Base-by-base conservation (phyloP, 192 early-diverging fungal species). In the Lunasporangiospora selenospora region DNA sequence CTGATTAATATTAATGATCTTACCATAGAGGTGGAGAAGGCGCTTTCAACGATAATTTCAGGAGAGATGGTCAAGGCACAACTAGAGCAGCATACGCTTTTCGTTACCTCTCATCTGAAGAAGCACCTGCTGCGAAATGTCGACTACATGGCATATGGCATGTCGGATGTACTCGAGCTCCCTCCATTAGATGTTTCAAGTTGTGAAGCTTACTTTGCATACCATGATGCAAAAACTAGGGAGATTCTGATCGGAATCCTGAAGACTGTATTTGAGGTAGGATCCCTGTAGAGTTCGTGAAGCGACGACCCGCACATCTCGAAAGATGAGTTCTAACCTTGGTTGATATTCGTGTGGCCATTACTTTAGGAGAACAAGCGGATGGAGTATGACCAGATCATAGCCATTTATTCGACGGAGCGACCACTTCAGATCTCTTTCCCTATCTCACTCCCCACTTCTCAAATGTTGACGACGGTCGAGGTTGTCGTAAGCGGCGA, bases 101-200 rank as follows among this genome's bases (percentile, higher is more conserved):
- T 79, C 46, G 56, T 83, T 13, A 66, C 80, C 42, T 59, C 58
- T 18, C 78, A 78, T 34, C 59, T 85, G 24, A 77, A 76, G 42
- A 78, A 77, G 37, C 75, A 76, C n/a, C 76, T 87, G 29, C 33
- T 85, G 31, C 62, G 62, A 15, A 64, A 70, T 32, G 73, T 89
- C 26, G 89, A 90, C 59, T 84, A 80, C 51, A 62, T 75, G 46
- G 62, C 67, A 7, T 90, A 90, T 62, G 89, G 85, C 11, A 65
- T 88, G 45, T 71, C 78, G 0, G 83, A 89, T 50, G 71, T 69
- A 6, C 61, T 85, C 10, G 70, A 85, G 57, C 32, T 92, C 29
- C 82, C 81, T 51, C 59, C 83, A n/a, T 66, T 84, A 47, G 80
- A 89, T 63, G 47, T 75, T 2, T 33, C 58, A 38, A 66, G 65